These are phyloP conservation scores for Sarocladium strictum DNA, from an alignment of 2,329 filamentous ascomycete species.

Conservation along the genomic window DNA sequence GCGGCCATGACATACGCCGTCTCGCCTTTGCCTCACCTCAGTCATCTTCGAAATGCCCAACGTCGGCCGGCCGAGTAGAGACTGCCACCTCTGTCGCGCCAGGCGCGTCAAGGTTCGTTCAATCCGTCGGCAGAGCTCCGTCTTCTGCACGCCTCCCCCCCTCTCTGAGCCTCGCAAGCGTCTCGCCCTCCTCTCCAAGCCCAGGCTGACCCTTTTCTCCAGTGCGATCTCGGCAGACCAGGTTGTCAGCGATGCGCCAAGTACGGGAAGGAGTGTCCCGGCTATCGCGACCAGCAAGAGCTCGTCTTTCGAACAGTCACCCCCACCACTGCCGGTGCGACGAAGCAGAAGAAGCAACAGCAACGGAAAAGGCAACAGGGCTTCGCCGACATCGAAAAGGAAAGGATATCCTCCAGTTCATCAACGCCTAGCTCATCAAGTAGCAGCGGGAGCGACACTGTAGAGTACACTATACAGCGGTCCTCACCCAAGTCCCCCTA, in stretches of 20 bases:
- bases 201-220: too few relatives aligned
- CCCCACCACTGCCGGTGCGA: constrained; percentile 19
- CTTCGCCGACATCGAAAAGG: neutral
- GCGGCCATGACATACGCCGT: neutral
- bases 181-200: constrained; percentile 5
- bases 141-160: neutral
- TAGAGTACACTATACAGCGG: neutral
- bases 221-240: constrained; percentile 35
- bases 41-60: constrained; percentile 28
- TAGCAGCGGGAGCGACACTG: neutral
- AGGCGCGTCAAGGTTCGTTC: constrained; percentile 34
- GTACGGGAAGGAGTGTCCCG: constrained; percentile 32
- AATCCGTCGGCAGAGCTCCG: neutral
- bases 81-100: constrained; percentile 34
- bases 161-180: constrained; percentile 7
- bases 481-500: neutral
- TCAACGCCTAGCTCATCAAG: neutral
- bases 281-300: constrained; percentile 32
- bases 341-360: constrained; percentile 19
- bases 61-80: constrained; percentile 32
- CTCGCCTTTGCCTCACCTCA: neutral
- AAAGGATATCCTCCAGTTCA: neutral
- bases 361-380: neutral
- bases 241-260: constrained; percentile 34
- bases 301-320: constrained; percentile 32